A percentile compares a stretch with the other conserved stretches of the same genome.
Conservation (phyloP, 2,329 filamentous ascomycete genomes). For the Epichloe hybrida region DNA sequence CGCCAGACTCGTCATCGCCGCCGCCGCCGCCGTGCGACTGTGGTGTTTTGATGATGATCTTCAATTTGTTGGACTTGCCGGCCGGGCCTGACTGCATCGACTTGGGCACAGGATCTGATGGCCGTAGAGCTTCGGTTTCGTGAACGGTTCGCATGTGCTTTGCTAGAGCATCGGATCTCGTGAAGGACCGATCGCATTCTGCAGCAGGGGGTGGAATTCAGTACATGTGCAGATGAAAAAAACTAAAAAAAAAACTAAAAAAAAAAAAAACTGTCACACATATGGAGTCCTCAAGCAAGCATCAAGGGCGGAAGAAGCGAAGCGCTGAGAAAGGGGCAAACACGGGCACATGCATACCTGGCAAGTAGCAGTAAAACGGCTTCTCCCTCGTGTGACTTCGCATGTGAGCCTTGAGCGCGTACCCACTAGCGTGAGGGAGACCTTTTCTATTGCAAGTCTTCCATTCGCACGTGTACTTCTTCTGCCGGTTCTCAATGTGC, state of each 20-base stretch:
- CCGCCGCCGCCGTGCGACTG: slow-evolving; percentile 39
- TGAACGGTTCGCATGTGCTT: slow-evolving; percentile 99
- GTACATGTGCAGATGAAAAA: not conserved
- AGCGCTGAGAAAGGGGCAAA: not conserved
- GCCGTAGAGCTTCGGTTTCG: slow-evolving; percentile 86
- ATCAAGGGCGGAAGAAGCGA: not conserved
- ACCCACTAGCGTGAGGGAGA: slow-evolving; percentile 84
- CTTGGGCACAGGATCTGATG: slow-evolving; percentile 61
- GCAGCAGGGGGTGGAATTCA: not conserved
- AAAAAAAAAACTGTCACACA: slow-evolving; percentile 7
- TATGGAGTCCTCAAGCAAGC: not conserved
- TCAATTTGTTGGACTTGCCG: slow-evolving; percentile 39
- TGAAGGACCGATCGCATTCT: slow-evolving; percentile 98
- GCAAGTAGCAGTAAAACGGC: slow-evolving; percentile 90
- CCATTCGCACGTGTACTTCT: slow-evolving; percentile 99
- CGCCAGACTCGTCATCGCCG: slow-evolving; percentile 40
- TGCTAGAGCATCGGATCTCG: slow-evolving; percentile 83
- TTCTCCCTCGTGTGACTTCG: slow-evolving; percentile 95
- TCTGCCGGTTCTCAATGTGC: slow-evolving; percentile 85
- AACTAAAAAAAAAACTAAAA: too few species aligned
- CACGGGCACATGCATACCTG: slow-evolving; percentile 48
- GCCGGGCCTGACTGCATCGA: slow-evolving; percentile 40
- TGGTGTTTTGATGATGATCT: slow-evolving; percentile 50
- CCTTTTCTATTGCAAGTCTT: slow-evolving; percentile 78
- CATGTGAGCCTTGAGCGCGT: slow-evolving; percentile 95